Evolutionary conservation across 495 filamentous ascomycete genomes (phyloP), one percentile per base, ranked within the genome.

Genomic region (Lindgomyces ingoldianus): DNA sequence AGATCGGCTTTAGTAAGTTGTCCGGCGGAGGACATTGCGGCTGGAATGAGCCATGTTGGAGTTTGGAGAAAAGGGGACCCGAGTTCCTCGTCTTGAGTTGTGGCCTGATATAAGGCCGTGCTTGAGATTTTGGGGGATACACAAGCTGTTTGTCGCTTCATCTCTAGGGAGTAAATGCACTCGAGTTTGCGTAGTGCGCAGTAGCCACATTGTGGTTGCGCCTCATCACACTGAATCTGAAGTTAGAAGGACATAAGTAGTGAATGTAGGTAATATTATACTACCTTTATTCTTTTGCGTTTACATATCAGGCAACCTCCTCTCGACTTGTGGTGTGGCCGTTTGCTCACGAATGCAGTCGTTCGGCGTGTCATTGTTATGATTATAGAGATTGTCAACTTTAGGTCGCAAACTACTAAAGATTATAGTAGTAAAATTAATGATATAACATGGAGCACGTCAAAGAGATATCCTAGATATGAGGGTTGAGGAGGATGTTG

Each of bases 221-320:
- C 30, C 41, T 67, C 64, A 46, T 67, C 64, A 30, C 64, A 67
- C 64, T 67, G 57, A 21, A 67, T 21, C 42, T 29, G 24, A n/a
- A 36, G 16, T 50, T 21, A 14, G 6, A 18, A 44, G 9, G 51
- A 48, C 19, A 12, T 16, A 2, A 12, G 22, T 39, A 19, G 18
- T 39, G 11, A 24, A 24, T 4, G 4, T 54, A 24, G 41, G 21
- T 26, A n/a, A 39, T 30, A 26, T 1, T 26, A 9, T 14, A 47
- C 11, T 47, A 67, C 64, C 45, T 67, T 67, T 11, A 67, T 57
- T 57, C 62, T 67, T 45, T 67, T 67, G 14, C 33, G 30, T 39
- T 62, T 67, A 26, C 64, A 67, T 14, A 48, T 61, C 33, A 33
- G 11, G 45, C 64, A 67, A 1, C 64, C 64, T n/a, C 57, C 50